Evolutionary conservation across 176 grass and related monocot species (phyloP), one percentile per base, ranked within the genome.

Genomic region (Zoysia pacifica): DNA sequence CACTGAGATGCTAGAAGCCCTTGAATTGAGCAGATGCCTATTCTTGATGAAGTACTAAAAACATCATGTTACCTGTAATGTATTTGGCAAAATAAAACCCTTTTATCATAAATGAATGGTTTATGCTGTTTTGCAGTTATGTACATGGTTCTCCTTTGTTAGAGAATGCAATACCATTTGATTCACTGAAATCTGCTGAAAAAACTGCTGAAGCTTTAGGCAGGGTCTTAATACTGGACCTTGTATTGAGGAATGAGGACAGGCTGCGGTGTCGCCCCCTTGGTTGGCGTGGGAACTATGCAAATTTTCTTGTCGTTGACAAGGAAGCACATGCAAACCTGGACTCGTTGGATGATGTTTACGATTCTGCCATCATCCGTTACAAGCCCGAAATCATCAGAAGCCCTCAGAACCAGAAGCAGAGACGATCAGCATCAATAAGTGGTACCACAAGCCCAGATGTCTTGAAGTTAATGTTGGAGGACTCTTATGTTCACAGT

Each of bases 221-320:
- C n/a, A 94, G 88, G 78, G 81, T 97, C 74, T 79, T 97, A 74
- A 89, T 97, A 44, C 73, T 97, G 69, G 95, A 97, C 55, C 91
- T 97, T 41, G 66, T 97, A 74, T 67, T 97, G 54, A 94, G 95
- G 75, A 97, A 97, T 66, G 95, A 97, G 54, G 95, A 97, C 67
- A 94, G 95, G 74, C 83, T 97, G 35, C 90, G 85, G 62, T 97
- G 91, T 75, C 91, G 89, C 43, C 70, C 83, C 12, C 89, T 97
- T 82, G 95, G 95, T 44, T 97, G 95, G 95, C 95, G 91, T 65
- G 95, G 95, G 61, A 97, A 97, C 70, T 91, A 94, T 75, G 95
- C 89, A 74, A 97, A 97, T 65, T 79, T 97, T 16, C 74, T 97
- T 71, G 84, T 97, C 35, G 62, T 91, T 39, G 44, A 90, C 14